Percentiles rank a stretch among this genome's conserved stretches.
Conservation (phyloP, 164 flowering plant genomes). For the Liquidambar formosana region DNA sequence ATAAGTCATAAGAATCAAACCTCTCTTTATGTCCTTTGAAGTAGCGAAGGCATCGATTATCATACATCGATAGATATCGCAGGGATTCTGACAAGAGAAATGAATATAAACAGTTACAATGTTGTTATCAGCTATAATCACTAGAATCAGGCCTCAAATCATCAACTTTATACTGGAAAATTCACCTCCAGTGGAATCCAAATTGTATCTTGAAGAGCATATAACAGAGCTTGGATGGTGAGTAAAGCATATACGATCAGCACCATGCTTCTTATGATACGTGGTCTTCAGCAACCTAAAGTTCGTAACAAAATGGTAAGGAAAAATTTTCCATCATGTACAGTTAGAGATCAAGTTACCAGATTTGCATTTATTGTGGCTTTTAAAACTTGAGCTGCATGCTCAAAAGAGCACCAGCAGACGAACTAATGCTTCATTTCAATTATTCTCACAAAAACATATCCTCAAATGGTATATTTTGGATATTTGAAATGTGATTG, state of each 20-base stretch:
- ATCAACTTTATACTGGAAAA: conserved; percentile 6
- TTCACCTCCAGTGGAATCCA: conserved; percentile 69
- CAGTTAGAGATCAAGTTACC: neutral
- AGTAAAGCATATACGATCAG: conserved; percentile 91
- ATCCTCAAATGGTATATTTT: neutral
- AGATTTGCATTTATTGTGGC: too few species aligned
- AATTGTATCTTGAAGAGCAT: conserved; percentile 83
- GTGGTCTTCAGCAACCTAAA: conserved; percentile 91
- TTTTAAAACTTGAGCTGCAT: neutral
- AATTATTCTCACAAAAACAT: conserved; percentile 1
- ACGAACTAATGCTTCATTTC: neutral
- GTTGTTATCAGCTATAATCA: conserved; percentile 5
- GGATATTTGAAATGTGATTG: neutral
- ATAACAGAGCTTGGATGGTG: conserved; percentile 95
- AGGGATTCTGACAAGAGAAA: conserved; percentile 62
- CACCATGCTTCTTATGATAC: conserved; percentile 91
- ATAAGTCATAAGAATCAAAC: conserved; percentile 31
- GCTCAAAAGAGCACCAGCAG: neutral
- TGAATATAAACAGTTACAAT: neutral
- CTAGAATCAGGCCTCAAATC: neutral
- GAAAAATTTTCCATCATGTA: neutral
- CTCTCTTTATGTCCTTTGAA: conserved; percentile 97
- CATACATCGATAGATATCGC: conserved; percentile 94
- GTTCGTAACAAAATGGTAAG: conserved; percentile 4
- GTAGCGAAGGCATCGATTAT: conserved; percentile 94